Percentiles rank a stretch among this genome's conserved stretches.
Evolutionary conservation across 306 rosid genomes (phyloP).

Genomic region (Carpinus viminea): DNA sequence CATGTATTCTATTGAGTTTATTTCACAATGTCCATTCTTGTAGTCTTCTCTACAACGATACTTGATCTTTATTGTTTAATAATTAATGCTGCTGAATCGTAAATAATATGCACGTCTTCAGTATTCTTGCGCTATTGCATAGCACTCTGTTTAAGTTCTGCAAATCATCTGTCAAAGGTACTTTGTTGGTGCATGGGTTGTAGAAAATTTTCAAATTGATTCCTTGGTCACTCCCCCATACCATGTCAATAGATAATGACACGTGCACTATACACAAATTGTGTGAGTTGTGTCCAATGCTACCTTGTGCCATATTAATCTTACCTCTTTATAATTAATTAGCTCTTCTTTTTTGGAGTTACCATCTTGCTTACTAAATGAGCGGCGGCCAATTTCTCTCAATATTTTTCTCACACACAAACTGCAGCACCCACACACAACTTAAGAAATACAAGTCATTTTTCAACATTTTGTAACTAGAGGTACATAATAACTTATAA

Average conservation of each 20-base stretch:
- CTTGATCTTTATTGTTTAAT: not conserved
- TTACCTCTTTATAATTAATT: not conserved
- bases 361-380: not conserved
- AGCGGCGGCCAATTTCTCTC: no score
- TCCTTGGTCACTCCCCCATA: constrained; percentile 1
- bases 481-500: constrained; percentile 61
- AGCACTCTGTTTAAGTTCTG: constrained; percentile 11
- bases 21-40: constrained; percentile 15
- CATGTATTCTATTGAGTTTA: constrained; percentile 10
- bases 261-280: not conserved
- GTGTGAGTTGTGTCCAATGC: not conserved
- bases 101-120: constrained; percentile 6
- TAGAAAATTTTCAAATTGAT: constrained; percentile 6
- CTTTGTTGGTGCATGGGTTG: constrained; percentile 7
- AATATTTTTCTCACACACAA: no score
- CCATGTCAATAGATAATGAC: not conserved
- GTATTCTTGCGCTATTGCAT: constrained; percentile 15
- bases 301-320: not conserved
- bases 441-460: not conserved
- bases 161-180: not conserved
- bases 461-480: constrained; percentile 50
- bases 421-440: no score
- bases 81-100: not conserved
- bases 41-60: constrained; percentile 9
- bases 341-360: not conserved